These are phyloP conservation scores for Phoenix roebelenii DNA, from an alignment of 176 grass and related monocot species.

Conservation along the genomic window DNA sequence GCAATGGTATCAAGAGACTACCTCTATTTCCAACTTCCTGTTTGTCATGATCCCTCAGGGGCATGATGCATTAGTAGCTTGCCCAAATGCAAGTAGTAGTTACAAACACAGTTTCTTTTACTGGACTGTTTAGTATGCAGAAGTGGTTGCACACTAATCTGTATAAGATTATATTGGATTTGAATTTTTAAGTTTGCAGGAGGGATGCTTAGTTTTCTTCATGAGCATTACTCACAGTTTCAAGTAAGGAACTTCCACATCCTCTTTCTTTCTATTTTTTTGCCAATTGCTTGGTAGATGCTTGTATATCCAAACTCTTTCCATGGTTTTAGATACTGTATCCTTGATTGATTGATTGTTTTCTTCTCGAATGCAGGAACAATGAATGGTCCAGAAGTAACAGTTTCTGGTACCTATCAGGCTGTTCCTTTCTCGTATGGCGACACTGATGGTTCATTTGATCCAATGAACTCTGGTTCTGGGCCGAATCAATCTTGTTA, in stretches of 20 bases:
- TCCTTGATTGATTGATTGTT: conserved; percentile 16
- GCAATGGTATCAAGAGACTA: too few species aligned
- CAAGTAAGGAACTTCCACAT: conserved; percentile 56
- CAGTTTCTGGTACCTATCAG: conserved; percentile 31
- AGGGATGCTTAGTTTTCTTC: conserved; percentile 51
- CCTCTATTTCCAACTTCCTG: too few species aligned
- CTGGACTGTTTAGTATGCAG: too few species aligned
- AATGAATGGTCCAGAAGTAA: conserved; percentile 15
- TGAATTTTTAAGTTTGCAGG: conserved; percentile 69
- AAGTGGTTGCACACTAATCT: conserved; percentile 16
- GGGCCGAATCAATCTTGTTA: conserved; percentile 27
- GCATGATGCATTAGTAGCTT: too few species aligned
- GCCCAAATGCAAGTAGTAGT: too few species aligned
- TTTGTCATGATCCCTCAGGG: too few species aligned
- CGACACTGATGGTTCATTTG: conserved; percentile 28
- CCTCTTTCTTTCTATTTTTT: conserved; percentile 18
- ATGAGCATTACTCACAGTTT: conserved; percentile 55
- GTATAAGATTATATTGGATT: conserved; percentile 13
- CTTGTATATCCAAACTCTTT: neutral
- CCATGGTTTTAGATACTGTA: neutral
- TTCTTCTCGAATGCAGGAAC: conserved; percentile 39
- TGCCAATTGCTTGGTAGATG: neutral
- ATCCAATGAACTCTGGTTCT: conserved; percentile 21
- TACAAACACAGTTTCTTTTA: too few species aligned
- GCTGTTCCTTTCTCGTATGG: conserved; percentile 68